Evolutionary conservation across 2,329 filamentous ascomycete genomes (phyloP).

Genomic region (Ascochyta pisi): DNA sequence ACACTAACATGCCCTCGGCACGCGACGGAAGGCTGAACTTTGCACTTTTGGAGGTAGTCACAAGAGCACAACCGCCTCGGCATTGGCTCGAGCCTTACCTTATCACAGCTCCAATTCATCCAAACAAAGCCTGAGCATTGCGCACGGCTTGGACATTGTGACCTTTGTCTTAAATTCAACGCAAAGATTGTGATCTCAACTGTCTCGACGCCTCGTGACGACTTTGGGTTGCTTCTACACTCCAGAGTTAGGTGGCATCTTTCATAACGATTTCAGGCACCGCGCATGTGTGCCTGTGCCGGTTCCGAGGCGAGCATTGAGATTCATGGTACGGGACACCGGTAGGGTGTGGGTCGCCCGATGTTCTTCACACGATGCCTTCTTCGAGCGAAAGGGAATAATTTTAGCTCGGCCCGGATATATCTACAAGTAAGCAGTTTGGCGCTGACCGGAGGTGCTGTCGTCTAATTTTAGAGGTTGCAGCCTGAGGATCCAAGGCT

Average conservation of each 20-base stretch:
- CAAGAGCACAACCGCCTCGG: slow-evolving; percentile 1
- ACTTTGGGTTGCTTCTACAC: not conserved
- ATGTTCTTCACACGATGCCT: slow-evolving; percentile 3
- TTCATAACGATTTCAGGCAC: slow-evolving; percentile 7
- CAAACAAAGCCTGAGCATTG: slow-evolving; percentile 7
- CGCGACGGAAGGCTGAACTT: slow-evolving; percentile 16
- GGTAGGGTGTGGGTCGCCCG: slow-evolving; percentile 1
- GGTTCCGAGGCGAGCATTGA: slow-evolving; percentile 5
- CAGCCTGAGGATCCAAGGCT: slow-evolving; percentile 3
- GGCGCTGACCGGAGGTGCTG: not conserved
- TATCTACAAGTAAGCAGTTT: not conserved
- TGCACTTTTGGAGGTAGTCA: slow-evolving; percentile 1
- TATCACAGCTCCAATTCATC: slow-evolving; percentile 13
- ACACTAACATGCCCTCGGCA: slow-evolving; percentile 3
- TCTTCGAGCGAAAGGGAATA: slow-evolving; percentile 6
- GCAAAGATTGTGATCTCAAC: not conserved
- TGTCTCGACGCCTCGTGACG: not conserved
- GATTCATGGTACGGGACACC: slow-evolving; percentile 8
- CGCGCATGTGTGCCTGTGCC: slow-evolving; percentile 9
- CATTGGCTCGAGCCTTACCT: slow-evolving; percentile 16
- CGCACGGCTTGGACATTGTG: slow-evolving; percentile 3
- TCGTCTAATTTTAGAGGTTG: slow-evolving; percentile 12
- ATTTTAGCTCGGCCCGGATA: slow-evolving; percentile 3
- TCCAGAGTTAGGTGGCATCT: not conserved
- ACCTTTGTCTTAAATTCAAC: not conserved